Conservation (phyloP, 2,329 filamentous ascomycete species). For the Diaporthe ampelina region DNA sequence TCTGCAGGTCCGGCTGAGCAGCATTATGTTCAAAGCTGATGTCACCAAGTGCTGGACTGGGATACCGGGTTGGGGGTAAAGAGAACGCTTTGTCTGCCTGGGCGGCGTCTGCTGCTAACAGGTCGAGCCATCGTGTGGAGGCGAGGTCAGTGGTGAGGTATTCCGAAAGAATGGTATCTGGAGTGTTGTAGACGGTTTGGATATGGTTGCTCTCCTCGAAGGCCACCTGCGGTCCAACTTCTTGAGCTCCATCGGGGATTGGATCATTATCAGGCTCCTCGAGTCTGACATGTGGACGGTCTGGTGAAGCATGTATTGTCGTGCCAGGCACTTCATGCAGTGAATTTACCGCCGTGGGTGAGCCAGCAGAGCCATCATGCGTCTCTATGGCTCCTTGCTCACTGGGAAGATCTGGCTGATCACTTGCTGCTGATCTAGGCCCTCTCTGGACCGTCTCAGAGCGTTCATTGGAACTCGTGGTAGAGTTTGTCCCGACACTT, state of each 20-base stretch:
- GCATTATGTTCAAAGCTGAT: not conserved
- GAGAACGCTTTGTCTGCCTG: conserved; percentile 51
- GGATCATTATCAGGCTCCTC: conserved; percentile 1
- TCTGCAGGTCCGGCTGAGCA: not conserved
- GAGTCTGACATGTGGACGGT: not conserved
- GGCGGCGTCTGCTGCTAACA: conserved; percentile 50
- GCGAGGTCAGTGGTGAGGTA: conserved; percentile 49
- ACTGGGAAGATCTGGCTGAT: not conserved
- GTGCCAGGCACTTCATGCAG: not conserved
- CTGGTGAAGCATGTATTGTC: not conserved
- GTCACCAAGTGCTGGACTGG: conserved; percentile 28
- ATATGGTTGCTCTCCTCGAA: conserved; percentile 1
- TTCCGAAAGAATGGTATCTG: conserved; percentile 48
- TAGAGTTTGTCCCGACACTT: not conserved
- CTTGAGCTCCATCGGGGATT: not conserved
- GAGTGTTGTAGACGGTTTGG: conserved; percentile 44
- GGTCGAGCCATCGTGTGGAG: conserved; percentile 51
- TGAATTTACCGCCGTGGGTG: not conserved
- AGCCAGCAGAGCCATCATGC: not conserved
- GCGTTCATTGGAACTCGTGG: not conserved
- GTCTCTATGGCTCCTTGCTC: not conserved
- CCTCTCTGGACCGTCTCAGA: too few species aligned
- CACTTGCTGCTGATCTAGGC: not conserved
- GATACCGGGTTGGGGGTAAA: conserved; percentile 43
- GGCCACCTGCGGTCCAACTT: not conserved